Conservation (phyloP, 2,329 filamentous ascomycete species). For the Aspergillus fructus region DNA sequence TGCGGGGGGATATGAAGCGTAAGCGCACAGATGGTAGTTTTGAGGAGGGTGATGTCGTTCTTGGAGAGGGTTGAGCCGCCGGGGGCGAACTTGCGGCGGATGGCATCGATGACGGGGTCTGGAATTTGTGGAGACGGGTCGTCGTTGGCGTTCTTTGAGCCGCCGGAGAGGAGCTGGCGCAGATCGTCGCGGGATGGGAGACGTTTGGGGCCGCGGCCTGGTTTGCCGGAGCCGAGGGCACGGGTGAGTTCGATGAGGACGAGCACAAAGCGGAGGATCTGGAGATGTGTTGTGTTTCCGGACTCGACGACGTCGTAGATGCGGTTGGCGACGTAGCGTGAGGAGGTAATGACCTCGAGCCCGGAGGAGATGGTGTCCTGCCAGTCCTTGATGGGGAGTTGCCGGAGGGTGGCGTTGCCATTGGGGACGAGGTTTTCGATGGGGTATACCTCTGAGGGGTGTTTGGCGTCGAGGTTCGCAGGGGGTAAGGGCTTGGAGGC, state of each 20-base stretch:
- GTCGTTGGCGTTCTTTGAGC: constrained; percentile 17
- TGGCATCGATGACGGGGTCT: constrained; percentile 40
- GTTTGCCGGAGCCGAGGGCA: constrained; percentile 29
- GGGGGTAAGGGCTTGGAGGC: constrained; percentile 47
- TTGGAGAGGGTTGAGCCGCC: constrained; percentile 34
- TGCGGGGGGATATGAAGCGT: constrained; percentile 47
- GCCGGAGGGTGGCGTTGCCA: constrained; percentile 40
- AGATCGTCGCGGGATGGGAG: constrained; percentile 42
- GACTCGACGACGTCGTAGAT: constrained; percentile 39
- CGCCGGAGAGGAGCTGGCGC: constrained; percentile 34
- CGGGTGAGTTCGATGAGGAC: constrained; percentile 44
- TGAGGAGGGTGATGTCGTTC: constrained; percentile 43
- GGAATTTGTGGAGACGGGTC: constrained; percentile 27
- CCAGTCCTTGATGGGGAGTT: constrained; percentile 47
- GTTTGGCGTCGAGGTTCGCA: constrained; percentile 42
- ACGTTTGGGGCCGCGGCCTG: constrained; percentile 42
- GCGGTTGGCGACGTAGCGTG: constrained; percentile 46
- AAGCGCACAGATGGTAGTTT: constrained; percentile 48
- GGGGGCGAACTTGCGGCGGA: constrained; percentile 44
- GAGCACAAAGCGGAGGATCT: constrained; percentile 46
- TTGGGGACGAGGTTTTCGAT: constrained; percentile 44
- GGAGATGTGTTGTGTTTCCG: constrained; percentile 42
- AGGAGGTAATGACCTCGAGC: constrained; percentile 38
- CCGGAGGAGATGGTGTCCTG: constrained; percentile 36
- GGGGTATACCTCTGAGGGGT: constrained; percentile 48